A percentile compares a stretch with the other conserved stretches of the same genome.
These are phyloP conservation scores for Pseudevernia furfuracea DNA, from an alignment of 495 filamentous ascomycete genomes.

Conservation along the genomic window DNA sequence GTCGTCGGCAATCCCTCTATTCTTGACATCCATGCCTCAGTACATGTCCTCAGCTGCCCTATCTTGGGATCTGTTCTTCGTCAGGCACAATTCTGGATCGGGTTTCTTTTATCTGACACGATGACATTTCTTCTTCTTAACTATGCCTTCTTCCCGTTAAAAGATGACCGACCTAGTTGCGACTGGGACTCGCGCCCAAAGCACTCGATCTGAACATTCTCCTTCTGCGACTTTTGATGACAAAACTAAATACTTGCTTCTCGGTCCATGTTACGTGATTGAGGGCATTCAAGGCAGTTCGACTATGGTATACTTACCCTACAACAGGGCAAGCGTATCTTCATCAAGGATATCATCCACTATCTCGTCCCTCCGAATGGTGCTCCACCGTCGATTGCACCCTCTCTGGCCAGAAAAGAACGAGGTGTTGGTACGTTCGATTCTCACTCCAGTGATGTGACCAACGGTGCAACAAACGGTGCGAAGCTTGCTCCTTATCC, in stretches of 20 bases:
- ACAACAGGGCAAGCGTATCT: slow-evolving; percentile 63
- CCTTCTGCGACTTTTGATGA: not conserved
- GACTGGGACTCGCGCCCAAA: not conserved
- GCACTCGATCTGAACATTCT: not conserved
- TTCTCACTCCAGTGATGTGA: slow-evolving; percentile 27
- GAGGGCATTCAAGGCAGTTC: not conserved
- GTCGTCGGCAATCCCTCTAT: not conserved
- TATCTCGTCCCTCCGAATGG: slow-evolving; percentile 73
- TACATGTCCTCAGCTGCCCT: not conserved
- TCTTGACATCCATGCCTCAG: not conserved
- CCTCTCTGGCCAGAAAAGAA: slow-evolving; percentile 57
- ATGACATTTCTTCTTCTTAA: not conserved
- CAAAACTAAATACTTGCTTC: not conserved
- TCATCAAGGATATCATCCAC: slow-evolving; percentile 96
- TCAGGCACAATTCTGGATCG: not conserved
- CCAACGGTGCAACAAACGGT: slow-evolving; percentile 27
- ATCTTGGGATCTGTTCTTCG: not conserved
- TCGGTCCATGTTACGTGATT: not conserved
- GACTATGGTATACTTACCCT: slow-evolving; percentile 34
- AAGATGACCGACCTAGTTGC: not conserved
- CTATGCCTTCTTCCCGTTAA: not conserved
- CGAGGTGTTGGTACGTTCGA: slow-evolving; percentile 52
- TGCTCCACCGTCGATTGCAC: slow-evolving; percentile 61
- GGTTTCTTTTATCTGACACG: not conserved
- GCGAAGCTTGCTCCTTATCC: slow-evolving; percentile 42